Percentiles rank a stretch among this genome's conserved stretches.
Conservation (phyloP, 768 basidiomycete species). For the Tephrocybe sp. region DNA sequence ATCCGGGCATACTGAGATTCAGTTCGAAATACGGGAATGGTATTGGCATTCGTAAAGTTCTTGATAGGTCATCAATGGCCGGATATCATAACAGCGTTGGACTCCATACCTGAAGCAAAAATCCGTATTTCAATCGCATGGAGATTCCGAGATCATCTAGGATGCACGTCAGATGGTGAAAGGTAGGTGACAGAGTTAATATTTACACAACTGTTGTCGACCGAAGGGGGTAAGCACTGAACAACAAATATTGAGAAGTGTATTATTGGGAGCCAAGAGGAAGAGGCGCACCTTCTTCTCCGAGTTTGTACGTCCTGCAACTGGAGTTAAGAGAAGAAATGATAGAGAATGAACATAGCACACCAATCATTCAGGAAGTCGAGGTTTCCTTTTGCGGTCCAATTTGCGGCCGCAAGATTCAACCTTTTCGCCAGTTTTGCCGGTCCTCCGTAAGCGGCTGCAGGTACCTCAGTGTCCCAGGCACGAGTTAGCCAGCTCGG, state of each 20-base stretch:
- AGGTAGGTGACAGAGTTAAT: not conserved
- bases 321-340: not conserved
- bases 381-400: constrained; percentile 67
- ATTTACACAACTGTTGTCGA: constrained; percentile 78
- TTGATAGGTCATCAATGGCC: constrained; percentile 15
- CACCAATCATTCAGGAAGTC: constrained; percentile 84
- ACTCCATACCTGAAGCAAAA: constrained; percentile 55
- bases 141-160: constrained; percentile 68
- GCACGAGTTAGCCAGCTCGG: not conserved
- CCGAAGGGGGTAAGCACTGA: constrained; percentile 89
- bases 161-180: not conserved
- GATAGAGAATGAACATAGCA: constrained; percentile 19
- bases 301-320: constrained; percentile 83
- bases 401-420: constrained; percentile 51
- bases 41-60: constrained; percentile 60
- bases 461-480: not conserved
- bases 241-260: not conserved
- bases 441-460: constrained; percentile 65
- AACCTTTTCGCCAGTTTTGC: constrained; percentile 56
- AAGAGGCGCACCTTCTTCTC: constrained; percentile 65
- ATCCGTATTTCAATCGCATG: constrained; percentile 77
- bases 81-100: not conserved
- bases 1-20: constrained; percentile 59
- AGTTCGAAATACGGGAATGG: constrained; percentile 77
- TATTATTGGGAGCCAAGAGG: constrained; percentile 13